These are phyloP conservation scores for Rhynchospora breviuscula DNA, from an alignment of 176 grass and related monocot species.

Conservation along the genomic window DNA sequence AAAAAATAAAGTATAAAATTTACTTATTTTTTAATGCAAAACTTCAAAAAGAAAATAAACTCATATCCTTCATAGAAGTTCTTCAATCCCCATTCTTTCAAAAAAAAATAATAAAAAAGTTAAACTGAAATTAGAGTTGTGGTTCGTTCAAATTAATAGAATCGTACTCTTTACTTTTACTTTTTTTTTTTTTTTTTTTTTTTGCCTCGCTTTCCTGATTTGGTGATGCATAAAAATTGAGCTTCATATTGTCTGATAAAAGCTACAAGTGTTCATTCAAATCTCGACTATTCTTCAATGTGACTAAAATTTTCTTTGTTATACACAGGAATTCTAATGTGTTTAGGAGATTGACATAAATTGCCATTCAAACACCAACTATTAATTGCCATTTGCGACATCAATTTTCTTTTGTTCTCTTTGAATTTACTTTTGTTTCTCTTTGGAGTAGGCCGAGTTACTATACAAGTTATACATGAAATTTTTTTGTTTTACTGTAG, in stretches of 20 bases:
- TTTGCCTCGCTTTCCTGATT: background rate
- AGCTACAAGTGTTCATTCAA: background rate
- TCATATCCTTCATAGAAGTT: too few relatives aligned
- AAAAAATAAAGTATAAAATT: too few relatives aligned
- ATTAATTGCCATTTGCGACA: background rate
- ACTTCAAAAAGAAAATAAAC: too few relatives aligned
- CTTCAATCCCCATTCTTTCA: too few relatives aligned
- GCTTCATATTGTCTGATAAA: background rate
- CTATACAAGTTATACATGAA: background rate
- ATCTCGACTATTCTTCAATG: too few relatives aligned
- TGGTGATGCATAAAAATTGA: background rate
- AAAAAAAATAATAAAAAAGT: too few relatives aligned
- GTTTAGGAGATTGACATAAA: too few relatives aligned
- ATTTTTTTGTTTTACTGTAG: background rate
- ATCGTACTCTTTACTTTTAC: too few relatives aligned
- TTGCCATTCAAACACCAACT: background rate
- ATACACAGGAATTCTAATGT: background rate
- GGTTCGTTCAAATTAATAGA: too few relatives aligned
- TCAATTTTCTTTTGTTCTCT: background rate
- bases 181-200: too few relatives aligned
- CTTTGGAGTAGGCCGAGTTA: background rate
- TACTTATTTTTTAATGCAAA: too few relatives aligned
- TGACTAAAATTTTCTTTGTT: background rate
- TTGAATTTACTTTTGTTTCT: background rate
- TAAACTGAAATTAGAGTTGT: too few relatives aligned